Evolutionary conservation across 2,329 filamentous ascomycete genomes (phyloP), one percentile per base, ranked within the genome.

Genomic region (Fusarium pilosicola): DNA sequence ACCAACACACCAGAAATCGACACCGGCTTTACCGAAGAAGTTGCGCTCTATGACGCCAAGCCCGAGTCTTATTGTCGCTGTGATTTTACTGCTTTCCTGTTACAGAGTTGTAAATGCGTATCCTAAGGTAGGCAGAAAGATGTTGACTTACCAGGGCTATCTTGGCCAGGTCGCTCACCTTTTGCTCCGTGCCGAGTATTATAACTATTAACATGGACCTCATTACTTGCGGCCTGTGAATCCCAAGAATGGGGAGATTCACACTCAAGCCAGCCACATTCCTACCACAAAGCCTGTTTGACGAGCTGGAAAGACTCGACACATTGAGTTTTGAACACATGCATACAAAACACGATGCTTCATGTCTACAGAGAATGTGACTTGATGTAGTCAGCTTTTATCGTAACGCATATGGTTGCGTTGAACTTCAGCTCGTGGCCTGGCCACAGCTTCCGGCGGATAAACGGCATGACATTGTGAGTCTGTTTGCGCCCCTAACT

Each of bases 351-450:
- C 0, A 22, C 7, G 26, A 46, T 28, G 0, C 1, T 22, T 15
- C 3, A 42, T 42, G 4, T 15, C 0, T 22, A 2, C 0, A 2
- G 28, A 4, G 45, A 48, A 30, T 22, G 45, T 28, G 45, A 48
- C 13, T 7, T 11, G 13, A 0, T 48, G 9, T 12, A 22, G 9
- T 30, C 45, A 22, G 4, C 3, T 48, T 30, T 48, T 5, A 22
- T 30, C 13, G 26, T 0, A 48, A 22, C 1, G 0, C 0, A 48
- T 3, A 4, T 28, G 26, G 45, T 1, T 22, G 0, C 13, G 18
- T 11, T 48, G 26, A 2, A 48, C 26, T 22, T 48, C 13, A 48
- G 26, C 45, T 22, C 3, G 44, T 22, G 12, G 18, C 4, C 0
- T 1, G 13, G 1, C 24, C 24, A 14, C 7, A 4, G 24, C 44